These are phyloP conservation scores for Xerocomus spinulosus DNA, from an alignment of 768 basidiomycete genomes.

Conservation along the genomic window DNA sequence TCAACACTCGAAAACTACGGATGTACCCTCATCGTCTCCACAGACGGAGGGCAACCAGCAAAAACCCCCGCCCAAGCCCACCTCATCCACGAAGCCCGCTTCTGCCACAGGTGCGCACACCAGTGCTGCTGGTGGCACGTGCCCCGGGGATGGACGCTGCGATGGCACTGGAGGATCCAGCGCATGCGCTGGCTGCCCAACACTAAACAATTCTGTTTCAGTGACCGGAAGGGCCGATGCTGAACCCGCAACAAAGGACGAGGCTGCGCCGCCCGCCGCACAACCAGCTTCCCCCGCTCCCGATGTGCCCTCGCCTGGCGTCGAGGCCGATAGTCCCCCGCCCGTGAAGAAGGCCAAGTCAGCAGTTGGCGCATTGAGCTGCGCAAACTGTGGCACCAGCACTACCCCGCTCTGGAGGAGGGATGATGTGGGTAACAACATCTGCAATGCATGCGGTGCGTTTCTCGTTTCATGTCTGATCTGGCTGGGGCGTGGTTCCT, in stretches of 20 bases:
- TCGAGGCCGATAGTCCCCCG: conserved; percentile 27
- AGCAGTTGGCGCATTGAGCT: conserved; percentile 70
- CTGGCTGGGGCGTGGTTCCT: conserved; percentile 21
- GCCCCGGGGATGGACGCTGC: conserved; percentile 96
- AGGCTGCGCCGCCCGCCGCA: conserved; percentile 14
- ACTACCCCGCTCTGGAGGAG: conserved; percentile 88
- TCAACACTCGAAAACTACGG: conserved; percentile 30
- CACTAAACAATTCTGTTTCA: conserved; percentile 81
- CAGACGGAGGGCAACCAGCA: conserved; percentile 26
- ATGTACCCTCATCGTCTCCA: conserved; percentile 24
- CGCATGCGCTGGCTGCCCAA: conserved; percentile 93
- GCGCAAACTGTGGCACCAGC: conserved; percentile 85
- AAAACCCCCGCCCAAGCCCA: conserved; percentile 23
- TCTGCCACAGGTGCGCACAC: conserved; percentile 30
- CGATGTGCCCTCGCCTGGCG: conserved; percentile 34
- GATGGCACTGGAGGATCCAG: conserved; percentile 95
- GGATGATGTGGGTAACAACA: conserved; percentile 88
- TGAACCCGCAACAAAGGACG: conserved; percentile 29
- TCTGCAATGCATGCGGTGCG: conserved; percentile 94
- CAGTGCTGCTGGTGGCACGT: conserved; percentile 57
- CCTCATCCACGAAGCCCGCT: conserved; percentile 26
- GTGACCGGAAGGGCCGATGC: conserved; percentile 40
- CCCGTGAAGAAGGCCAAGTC: conserved; percentile 33
- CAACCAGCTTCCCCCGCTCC: conserved; percentile 27
- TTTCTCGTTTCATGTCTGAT: conserved; percentile 26